phyloP scores from a whole-genome alignment of 257 asterid species.

The Solanum virginianum region DNA sequence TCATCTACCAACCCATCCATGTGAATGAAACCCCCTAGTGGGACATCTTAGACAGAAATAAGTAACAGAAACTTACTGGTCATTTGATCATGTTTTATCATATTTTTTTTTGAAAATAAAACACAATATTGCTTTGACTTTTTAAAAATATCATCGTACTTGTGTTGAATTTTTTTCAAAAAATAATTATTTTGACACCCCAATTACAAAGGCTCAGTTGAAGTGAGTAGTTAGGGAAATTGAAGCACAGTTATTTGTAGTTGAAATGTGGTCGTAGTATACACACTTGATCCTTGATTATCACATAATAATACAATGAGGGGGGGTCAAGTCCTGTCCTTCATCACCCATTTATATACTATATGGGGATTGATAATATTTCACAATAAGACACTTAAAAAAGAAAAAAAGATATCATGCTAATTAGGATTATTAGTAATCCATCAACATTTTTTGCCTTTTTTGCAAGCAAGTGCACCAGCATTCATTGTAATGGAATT shows the following conservation, averaged over 20 bases:
- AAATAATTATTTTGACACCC: no score
- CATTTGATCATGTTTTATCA: no score
- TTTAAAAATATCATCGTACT: not conserved
- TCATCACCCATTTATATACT: not conserved
- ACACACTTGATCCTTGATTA: not conserved
- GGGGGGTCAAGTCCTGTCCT: not conserved
- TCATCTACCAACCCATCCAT: constrained; percentile 23
- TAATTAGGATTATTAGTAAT: not conserved
- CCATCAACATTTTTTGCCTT: constrained; percentile 42
- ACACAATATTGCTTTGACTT: no score
- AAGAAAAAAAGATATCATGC: not conserved
- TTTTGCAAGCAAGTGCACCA: constrained; percentile 57
- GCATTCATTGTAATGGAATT: constrained; percentile 46
- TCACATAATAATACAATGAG: not conserved
- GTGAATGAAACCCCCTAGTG: constrained; percentile 14
- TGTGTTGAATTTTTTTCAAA: not conserved
- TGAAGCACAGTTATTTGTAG: not conserved
- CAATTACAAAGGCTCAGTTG: not conserved
- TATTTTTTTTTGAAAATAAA: no score
- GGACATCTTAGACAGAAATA: not conserved
- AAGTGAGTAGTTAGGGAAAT: not conserved
- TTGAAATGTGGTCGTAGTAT: not conserved
- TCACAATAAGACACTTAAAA: not conserved
- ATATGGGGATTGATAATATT: not conserved
- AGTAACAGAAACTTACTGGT: no score